A percentile compares a stretch with the other conserved stretches of the same genome.
Conservation (phyloP, 257 asterid species). For the Scutellaria galericulata region DNA sequence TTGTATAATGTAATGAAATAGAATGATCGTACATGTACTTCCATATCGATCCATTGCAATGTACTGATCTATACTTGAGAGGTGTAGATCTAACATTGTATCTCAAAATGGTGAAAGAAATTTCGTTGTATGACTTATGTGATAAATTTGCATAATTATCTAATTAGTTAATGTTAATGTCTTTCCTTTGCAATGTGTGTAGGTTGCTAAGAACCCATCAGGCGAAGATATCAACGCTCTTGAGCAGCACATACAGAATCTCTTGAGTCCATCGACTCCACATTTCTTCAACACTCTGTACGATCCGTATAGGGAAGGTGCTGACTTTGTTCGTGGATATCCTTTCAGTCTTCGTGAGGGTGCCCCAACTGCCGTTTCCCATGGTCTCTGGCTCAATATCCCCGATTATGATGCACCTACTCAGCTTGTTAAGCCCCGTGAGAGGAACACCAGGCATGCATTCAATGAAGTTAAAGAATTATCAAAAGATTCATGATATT, state of each 20-base stretch:
- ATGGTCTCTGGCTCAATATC: constrained; percentile 82
- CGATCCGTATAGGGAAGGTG: constrained; percentile 80
- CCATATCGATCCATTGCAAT: not conserved
- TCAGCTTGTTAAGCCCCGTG: constrained; percentile 86
- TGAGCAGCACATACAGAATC: constrained; percentile 79
- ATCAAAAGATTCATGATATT: not conserved
- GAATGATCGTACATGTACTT: not conserved
- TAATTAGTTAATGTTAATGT: not conserved
- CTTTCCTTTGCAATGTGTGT: constrained; percentile 20
- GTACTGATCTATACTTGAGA: constrained; percentile 19
- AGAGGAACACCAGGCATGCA: constrained; percentile 67
- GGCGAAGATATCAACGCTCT: constrained; percentile 79
- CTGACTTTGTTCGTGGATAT: constrained; percentile 85
- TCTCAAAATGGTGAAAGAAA: not conserved
- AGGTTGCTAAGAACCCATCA: constrained; percentile 84
- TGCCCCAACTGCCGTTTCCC: constrained; percentile 71
- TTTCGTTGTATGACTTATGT: not conserved
- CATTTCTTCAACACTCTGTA: constrained; percentile 79
- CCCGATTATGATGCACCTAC: constrained; percentile 92
- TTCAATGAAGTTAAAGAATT: not conserved
- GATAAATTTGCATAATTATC: not conserved
- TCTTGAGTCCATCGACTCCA: constrained; percentile 72
- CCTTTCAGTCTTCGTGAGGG: constrained; percentile 92
- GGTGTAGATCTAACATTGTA: constrained; percentile 31
- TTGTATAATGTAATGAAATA: too few relatives aligned